Conservation (phyloP, 2,329 filamentous ascomycete genomes). For the Bipolaris zeicola region DNA sequence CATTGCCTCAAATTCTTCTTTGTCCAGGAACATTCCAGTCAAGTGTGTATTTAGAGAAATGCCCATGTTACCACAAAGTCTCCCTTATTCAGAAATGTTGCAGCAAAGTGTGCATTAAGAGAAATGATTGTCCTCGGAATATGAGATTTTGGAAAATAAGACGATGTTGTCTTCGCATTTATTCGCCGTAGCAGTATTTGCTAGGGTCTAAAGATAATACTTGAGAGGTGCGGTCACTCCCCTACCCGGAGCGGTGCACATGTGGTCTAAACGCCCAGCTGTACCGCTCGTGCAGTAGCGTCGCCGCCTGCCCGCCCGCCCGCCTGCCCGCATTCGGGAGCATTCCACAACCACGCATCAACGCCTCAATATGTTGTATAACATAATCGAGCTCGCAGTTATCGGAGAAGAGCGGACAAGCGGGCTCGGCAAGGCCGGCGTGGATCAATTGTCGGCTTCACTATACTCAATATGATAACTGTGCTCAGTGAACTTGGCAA, state of each 20-base stretch:
- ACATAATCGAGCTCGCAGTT: conserved; percentile 1
- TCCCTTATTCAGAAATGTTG: too few species aligned
- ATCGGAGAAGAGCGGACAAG: background rate
- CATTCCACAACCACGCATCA: background rate
- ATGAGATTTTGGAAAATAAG: too few species aligned
- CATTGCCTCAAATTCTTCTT: too few species aligned
- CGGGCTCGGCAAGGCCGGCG: background rate
- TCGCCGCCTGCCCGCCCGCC: conserved; percentile 13
- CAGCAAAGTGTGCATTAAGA: too few species aligned
- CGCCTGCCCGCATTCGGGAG: background rate
- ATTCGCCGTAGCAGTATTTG: background rate
- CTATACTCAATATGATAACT: background rate
- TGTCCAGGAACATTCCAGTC: too few species aligned
- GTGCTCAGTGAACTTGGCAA: background rate
- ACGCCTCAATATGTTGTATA: background rate
- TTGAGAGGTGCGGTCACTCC: background rate
- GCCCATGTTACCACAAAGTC: too few species aligned
- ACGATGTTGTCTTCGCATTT: too few species aligned
- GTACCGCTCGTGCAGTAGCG: conserved; percentile 29
- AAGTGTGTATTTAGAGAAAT: too few species aligned
- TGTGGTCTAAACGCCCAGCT: conserved; percentile 15
- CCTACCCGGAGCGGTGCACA: conserved; percentile 4
- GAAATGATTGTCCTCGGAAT: too few species aligned
- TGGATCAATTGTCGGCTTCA: background rate
- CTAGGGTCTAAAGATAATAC: background rate